Percentiles rank a stretch among this genome's conserved stretches.
phyloP scores from a whole-genome alignment of 305 asterid genomes.

The Fraxinus albicans region DNA sequence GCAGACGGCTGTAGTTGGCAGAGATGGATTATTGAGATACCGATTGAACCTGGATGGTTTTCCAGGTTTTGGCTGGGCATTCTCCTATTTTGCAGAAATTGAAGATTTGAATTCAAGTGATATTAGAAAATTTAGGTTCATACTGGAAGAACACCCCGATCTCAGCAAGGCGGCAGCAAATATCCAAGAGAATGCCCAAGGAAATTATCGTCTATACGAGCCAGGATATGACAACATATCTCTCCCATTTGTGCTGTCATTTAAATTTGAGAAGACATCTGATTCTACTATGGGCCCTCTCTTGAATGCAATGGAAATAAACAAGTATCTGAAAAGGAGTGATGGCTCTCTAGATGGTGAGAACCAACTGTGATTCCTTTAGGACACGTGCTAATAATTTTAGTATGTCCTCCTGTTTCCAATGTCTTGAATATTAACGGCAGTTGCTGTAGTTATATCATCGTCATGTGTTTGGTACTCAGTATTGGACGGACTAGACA shows the following conservation, averaged over 20 bases:
- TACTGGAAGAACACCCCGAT: too few relatives aligned
- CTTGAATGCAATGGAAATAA: slow-evolving; percentile 90
- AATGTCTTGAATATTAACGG: background rate
- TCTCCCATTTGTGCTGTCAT: slow-evolving; percentile 79
- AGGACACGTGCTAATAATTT: background rate
- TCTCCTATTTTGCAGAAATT: slow-evolving; percentile 84
- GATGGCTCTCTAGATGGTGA: slow-evolving; percentile 90
- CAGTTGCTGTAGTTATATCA: background rate
- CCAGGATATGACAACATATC: slow-evolving; percentile 83
- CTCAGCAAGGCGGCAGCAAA: slow-evolving; percentile 77
- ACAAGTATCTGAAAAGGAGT: slow-evolving; percentile 63
- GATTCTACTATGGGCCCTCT: slow-evolving; percentile 94
- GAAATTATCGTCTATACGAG: slow-evolving; percentile 80
- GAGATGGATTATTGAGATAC: slow-evolving; percentile 81
- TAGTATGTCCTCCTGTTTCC: background rate
- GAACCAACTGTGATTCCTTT: slow-evolving; percentile 15
- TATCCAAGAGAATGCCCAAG: slow-evolving; percentile 94
- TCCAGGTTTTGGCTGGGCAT: slow-evolving; percentile 94
- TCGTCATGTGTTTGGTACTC: background rate
- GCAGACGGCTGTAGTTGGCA: slow-evolving; percentile 99
- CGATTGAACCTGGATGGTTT: slow-evolving; percentile 95
- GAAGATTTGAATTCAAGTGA: slow-evolving; percentile 67
- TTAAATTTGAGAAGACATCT: slow-evolving; percentile 70
- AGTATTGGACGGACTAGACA: background rate
- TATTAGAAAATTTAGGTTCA: slow-evolving; percentile 68